These are phyloP conservation scores for Colletotrichum siamense DNA, from an alignment of 2,329 filamentous ascomycete genomes.

Conservation along the genomic window DNA sequence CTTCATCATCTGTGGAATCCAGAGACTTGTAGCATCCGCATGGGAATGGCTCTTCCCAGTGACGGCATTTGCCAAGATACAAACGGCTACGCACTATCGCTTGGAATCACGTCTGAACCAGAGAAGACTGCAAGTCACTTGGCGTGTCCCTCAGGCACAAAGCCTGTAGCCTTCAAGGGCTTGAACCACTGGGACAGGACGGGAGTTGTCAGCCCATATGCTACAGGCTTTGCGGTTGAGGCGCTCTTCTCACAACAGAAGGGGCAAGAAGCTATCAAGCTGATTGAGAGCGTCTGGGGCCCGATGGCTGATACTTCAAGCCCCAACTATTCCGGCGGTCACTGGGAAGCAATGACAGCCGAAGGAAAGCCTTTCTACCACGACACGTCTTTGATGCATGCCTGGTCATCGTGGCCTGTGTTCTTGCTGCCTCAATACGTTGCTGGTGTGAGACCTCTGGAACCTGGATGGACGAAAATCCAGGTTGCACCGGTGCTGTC, in stretches of 20 bases:
- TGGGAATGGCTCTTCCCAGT: not conserved
- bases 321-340: slow-evolving; percentile 6
- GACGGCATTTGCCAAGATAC: slow-evolving; percentile 4
- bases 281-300: not conserved
- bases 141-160: not conserved
- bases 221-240: slow-evolving; percentile 8
- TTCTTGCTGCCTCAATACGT: slow-evolving; percentile 12
- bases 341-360: slow-evolving; percentile 13
- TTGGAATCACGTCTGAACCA: not conserved
- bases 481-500: not conserved
- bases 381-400: slow-evolving; percentile 9
- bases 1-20: not conserved
- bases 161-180: not conserved
- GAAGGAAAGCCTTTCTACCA: not conserved
- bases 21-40: not conserved
- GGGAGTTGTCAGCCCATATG: slow-evolving; percentile 2
- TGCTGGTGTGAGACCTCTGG: not conserved
- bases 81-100: slow-evolving; percentile 2
- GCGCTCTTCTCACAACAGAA: not conserved
- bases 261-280: not conserved
- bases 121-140: not conserved
- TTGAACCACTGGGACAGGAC: not conserved
- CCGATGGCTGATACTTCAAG: not conserved
- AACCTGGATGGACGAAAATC: slow-evolving; percentile 2
- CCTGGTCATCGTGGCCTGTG: slow-evolving; percentile 16